A percentile compares a stretch with the other conserved stretches of the same genome.
Evolutionary conservation across 192 early-diverging fungal genomes (phyloP).

Genomic region (Backusella tuberculispora): DNA sequence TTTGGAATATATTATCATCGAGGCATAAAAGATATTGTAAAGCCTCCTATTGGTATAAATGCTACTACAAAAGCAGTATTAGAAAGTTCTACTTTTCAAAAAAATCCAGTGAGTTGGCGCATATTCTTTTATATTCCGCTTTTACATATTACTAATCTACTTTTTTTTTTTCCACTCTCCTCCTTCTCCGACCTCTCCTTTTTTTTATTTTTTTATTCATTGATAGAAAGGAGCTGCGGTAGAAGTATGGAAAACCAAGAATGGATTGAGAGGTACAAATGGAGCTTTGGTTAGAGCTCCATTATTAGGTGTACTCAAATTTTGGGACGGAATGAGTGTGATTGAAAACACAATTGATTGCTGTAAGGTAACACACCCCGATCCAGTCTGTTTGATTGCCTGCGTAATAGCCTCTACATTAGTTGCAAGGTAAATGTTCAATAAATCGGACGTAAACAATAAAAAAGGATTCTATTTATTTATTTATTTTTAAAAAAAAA

Average conservation of each 20-base stretch:
- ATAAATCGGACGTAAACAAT: background rate
- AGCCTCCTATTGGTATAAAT: slow-evolving; percentile 60
- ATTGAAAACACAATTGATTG: slow-evolving; percentile 40
- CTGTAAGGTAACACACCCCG: slow-evolving; percentile 50
- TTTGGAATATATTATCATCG: slow-evolving; percentile 55
- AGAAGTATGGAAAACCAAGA: slow-evolving; percentile 44
- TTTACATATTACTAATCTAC: slow-evolving; percentile 8
- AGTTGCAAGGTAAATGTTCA: slow-evolving; percentile 31
- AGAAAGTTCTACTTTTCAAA: slow-evolving; percentile 45
- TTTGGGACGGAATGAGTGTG: slow-evolving; percentile 50
- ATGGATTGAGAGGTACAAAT: slow-evolving; percentile 43
- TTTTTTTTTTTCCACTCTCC: background rate
- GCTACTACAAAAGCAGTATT: slow-evolving; percentile 54
- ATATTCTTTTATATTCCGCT: slow-evolving; percentile 20
- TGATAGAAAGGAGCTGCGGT: slow-evolving; percentile 40
- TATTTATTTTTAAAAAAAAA: background rate
- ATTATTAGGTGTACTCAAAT: slow-evolving; percentile 43
- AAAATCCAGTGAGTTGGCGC: slow-evolving; percentile 46
- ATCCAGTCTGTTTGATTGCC: slow-evolving; percentile 48
- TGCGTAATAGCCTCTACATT: slow-evolving; percentile 46
- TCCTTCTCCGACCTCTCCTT: background rate
- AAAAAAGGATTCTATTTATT: slow-evolving; percentile 2
- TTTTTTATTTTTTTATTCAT: background rate
- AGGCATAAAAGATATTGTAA: slow-evolving; percentile 58
- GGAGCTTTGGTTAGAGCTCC: slow-evolving; percentile 53